Percentiles rank a stretch among this genome's conserved stretches.
Conservation (phyloP, 768 basidiomycete genomes). For the Plicaturopsis crispa region DNA sequence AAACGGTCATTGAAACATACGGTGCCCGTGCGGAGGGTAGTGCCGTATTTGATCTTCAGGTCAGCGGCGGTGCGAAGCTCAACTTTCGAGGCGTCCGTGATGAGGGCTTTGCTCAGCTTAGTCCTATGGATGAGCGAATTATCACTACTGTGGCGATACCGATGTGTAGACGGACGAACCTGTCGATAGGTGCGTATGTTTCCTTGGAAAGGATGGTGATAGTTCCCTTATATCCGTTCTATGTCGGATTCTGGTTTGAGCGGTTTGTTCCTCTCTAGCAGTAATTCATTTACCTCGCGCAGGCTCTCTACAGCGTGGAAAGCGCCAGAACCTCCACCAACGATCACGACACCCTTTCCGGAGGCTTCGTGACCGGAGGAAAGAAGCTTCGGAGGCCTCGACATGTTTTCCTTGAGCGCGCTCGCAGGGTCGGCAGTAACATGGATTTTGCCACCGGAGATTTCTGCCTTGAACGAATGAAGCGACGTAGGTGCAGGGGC, state of each 20-base stretch:
- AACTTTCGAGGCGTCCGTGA: conserved; percentile 71
- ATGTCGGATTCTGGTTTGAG: conserved; percentile 3
- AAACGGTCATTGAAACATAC: conserved; percentile 25
- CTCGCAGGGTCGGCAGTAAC: conserved; percentile 63
- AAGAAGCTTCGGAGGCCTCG: conserved; percentile 51
- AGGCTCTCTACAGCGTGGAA: conserved; percentile 76
- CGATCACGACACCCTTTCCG: conserved; percentile 67
- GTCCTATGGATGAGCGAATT: conserved; percentile 42
- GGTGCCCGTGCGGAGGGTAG: conserved; percentile 53
- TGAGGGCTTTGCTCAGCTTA: conserved; percentile 81
- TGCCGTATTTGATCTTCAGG: conserved; percentile 68
- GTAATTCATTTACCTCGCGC: conserved; percentile 48
- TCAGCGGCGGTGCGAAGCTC: conserved; percentile 67
- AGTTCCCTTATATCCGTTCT: conserved; percentile 73
- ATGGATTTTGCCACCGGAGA: conserved; percentile 66
- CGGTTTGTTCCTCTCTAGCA: not conserved
- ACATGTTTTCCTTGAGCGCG: conserved; percentile 60
- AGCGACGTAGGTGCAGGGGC: conserved; percentile 78
- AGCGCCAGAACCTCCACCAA: conserved; percentile 81
- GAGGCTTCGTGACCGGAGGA: conserved; percentile 36
- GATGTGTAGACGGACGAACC: conserved; percentile 29
- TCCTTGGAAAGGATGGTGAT: conserved; percentile 82
- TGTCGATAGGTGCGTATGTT: conserved; percentile 74
- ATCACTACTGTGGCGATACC: not conserved
- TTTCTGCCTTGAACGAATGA: conserved; percentile 66